Evolutionary conservation across 345 rosid genomes (phyloP).

Genomic region (Euphorbia peplus): DNA sequence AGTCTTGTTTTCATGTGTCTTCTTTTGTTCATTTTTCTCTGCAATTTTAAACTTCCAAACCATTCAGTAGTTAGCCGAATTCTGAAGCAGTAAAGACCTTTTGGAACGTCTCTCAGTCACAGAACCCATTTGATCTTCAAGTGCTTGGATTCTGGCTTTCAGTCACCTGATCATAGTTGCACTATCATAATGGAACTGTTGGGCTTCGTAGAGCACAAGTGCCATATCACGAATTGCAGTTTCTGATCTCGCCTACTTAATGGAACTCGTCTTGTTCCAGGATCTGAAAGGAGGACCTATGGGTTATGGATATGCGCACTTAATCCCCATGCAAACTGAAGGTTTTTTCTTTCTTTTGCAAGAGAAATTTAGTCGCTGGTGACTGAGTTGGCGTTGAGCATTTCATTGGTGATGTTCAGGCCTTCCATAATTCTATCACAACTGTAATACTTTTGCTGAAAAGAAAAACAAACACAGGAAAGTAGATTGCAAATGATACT

Average conservation of each 20-base stretch:
- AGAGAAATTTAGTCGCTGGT: conserved; percentile 82
- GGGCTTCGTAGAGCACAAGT: conserved; percentile 76
- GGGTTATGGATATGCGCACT: conserved; percentile 92
- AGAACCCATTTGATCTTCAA: conserved; percentile 71
- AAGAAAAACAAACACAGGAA: not conserved
- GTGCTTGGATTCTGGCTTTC: conserved; percentile 77
- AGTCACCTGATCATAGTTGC: conserved; percentile 93
- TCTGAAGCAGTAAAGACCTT: conserved; percentile 88
- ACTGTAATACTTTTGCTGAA: conserved; percentile 45
- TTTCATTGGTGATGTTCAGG: conserved; percentile 75
- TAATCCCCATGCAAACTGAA: conserved; percentile 94
- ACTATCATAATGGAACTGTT: conserved; percentile 83
- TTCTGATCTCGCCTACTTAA: conserved; percentile 62
- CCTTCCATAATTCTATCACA: conserved; percentile 56
- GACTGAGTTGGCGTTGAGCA: conserved; percentile 68
- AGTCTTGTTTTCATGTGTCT: conserved; percentile 43
- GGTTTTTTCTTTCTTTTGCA: conserved; percentile 90
- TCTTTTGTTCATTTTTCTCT: conserved; percentile 40
- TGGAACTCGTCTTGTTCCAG: conserved; percentile 69
- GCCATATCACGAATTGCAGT: conserved; percentile 83
- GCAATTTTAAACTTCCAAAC: conserved; percentile 51
- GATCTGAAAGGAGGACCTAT: conserved; percentile 67
- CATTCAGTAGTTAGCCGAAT: conserved; percentile 74
- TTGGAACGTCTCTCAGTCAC: conserved; percentile 80
- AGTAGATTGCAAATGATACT: too few relatives aligned